Evolutionary conservation across 495 filamentous ascomycete species (phyloP), one percentile per base, ranked within the genome.

Genomic region (Talaromyces stipitatus): DNA sequence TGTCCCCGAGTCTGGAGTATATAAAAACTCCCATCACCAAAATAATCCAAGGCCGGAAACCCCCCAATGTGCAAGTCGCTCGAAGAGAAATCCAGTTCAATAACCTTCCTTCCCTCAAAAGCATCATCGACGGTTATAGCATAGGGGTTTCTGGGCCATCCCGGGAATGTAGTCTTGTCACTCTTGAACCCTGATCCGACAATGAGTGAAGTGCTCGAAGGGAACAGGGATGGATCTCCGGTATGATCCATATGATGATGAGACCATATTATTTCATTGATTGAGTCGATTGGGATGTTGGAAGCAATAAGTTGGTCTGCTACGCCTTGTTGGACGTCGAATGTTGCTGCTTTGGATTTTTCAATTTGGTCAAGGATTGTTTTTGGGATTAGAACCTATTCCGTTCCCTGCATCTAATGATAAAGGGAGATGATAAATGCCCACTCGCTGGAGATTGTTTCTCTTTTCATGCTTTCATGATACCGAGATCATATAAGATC

Each of bases 131-230:
- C 41, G 5, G 57, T 20, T 3, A 46, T n/a, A 38, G 64, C 55
- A n/a, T 64, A 56, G 11, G 54, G 41, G 12, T 61, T 63, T 0
- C 57, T 58, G 4, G 70, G 70, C 45, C 60, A 71, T 7, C 66
- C 70, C 3, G 70, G 69, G n/a, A 64, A 41, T 29, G 62, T 61
- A 3, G 51, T 45, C 9, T 62, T 61, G 2, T 45, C 14, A 3
- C 5, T 26, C 38, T 67, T 66, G 51, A 72, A 66, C 1, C 70
- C 69, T 12, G 69, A 69, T 7, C 70, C 69, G 10, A 73, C 66
- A 45, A 70, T 54, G 7, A 72, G 59, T 5, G 54, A 52, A 9
- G 70, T 69, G 1, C 67, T 64, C 3, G 50, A 5, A 4, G 70
- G 69, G 51, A 73, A 73, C 0, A 61, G 48, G 4, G 67, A 58